Base-by-base conservation (phyloP, 257 asterid species). In the Verbena officinalis region DNA sequence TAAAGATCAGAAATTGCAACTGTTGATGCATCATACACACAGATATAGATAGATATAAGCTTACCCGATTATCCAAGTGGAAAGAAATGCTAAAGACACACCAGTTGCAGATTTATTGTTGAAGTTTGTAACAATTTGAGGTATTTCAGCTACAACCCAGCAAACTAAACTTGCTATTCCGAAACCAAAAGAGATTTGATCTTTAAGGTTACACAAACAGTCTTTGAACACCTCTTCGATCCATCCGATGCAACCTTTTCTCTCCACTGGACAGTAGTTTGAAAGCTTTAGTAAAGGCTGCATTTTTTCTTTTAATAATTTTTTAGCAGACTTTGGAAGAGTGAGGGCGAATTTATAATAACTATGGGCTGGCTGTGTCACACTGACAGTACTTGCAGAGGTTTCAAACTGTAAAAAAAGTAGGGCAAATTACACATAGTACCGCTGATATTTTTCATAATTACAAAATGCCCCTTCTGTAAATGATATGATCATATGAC, bases 111-210 rank as follows among this genome's bases (percentile, higher is more conserved):
- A 81, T 55, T 81, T 84, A 65, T 57, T 79, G 16, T 7, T 51
- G 81, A 74, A 77, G 70, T 81, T 84, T 45, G 86, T 79, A 40
- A 84, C 20, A 34, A 84, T 81, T 63, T 81, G 91, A 11, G 91
- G 91, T 67, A 84, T 84, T 59, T 84, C 91, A 0, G 91, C 88
- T 0, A 81, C 67, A 10, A 75, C 86, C 91, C 91, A 84, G 54
- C 75, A 69, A 17, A 79, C 22, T 9, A 84, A 59, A 58, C 91
- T 70, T 7, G 75, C 78, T 4, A 79, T 50, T 42, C 88, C 91
- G 4, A 84, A 65, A 53, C 31, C 88, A 59, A 84, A 84, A 5
- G 91, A 84, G 36, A 81, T 62, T 62, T 64, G 84, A 54, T 77
- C 88, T 1, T 55, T 72, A 10, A 68, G 39, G 76, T 72, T 75